Base-by-base conservation (phyloP, 2,329 filamentous ascomycete species). In the Achaetomium macrosporum region DNA sequence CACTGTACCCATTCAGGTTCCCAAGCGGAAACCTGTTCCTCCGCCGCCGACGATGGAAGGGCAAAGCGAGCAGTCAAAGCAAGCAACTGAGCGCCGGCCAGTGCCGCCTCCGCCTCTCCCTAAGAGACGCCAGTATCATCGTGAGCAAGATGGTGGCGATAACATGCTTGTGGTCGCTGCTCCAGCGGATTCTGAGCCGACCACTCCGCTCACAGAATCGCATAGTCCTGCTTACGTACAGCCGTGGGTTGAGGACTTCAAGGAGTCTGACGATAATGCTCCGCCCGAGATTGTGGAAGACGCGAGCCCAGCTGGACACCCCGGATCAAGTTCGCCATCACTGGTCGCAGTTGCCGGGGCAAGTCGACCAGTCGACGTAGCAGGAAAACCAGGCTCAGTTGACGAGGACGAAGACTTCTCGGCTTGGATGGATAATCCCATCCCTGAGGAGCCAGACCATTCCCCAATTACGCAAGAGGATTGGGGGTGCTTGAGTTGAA, bases 21-120 rank as follows among this genome's bases (percentile, higher is more conserved):
- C 84, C 3, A 84, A 81, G 64, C 76, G 85, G n/a, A 89, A 86
- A 61, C 76, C 82, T 2, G 69, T 85, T 9, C 70, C 78, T 36
- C 67, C 76, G 17, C 68, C 75, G 19, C 41, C 54, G 8, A 33
- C 44, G 35, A n/a, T 37, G 35, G n/a, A 15, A n/a, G 7, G n/a
- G 35, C 15, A 8, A 16, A 13, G 29, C 29, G 47, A 54, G n/a
- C 47, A 56, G 13, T 25, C 53, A 20, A 58, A 57, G 19, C 61
- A 63, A 41, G 39, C 45, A 3, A 42, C 10, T 8, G 57, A 62
- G 40, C 56, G 59, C 12, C 52, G 43, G 15, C 51, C 62, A n/a
- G 61, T 70, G 1, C 68, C 71, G 15, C 68, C 73, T 3, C 60
- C 78, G 3, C 71, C 75, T 3, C 63, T 82, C 17, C 80, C 82